Evolutionary conservation across 768 basidiomycete species (phyloP), one percentile per base, ranked within the genome.

Genomic region (Lentinula guzmanii): DNA sequence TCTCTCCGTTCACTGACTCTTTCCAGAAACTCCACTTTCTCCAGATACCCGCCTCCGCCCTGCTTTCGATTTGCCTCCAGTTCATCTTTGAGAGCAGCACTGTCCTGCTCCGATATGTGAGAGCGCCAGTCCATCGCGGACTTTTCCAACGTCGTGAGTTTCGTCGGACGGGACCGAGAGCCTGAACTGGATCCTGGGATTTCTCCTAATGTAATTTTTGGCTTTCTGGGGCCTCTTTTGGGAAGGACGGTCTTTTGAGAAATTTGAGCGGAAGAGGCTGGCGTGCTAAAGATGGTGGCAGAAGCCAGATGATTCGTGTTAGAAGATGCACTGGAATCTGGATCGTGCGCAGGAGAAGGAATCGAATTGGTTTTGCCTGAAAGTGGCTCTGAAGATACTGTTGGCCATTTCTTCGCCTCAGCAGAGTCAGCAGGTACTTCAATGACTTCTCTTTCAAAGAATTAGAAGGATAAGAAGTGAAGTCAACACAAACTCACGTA

Each of bases 81-180:
- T 63, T 91, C 89, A 65, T 91, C 86, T 62, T 83, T 80, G 8
- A 87, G 68, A 3, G 76, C 80, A 0, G 76, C 61, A 18, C 70
- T 67, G 28, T 71, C 67, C 55, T 80, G 72, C 0, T 79, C 63
- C 18, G 78, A 71, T 13, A 91, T 72, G 65, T 93, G 91, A 0
- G 83, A 72, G 33, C 80, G 79, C 93, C 93, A 95, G 69, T 95
- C 93, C 82, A 95, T 85, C 11, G 88, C 85, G 0, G 90, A 91
- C 70, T 93, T 94, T 64, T 93, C 91, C 13, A 95, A 77, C 28
- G 91, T 93, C 24, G 89, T 86, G 7, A 95, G 77, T 72, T 90
- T 93, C 70, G 89, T 91, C 1, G 85, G 76, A 67, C 18, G 46
- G 18, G 28, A 34, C 13, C 42, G 41, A 72, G 75, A 0, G 77